Evolutionary conservation across 148 eudicot genomes (phyloP).

Genomic region (Spergularia marina): DNA sequence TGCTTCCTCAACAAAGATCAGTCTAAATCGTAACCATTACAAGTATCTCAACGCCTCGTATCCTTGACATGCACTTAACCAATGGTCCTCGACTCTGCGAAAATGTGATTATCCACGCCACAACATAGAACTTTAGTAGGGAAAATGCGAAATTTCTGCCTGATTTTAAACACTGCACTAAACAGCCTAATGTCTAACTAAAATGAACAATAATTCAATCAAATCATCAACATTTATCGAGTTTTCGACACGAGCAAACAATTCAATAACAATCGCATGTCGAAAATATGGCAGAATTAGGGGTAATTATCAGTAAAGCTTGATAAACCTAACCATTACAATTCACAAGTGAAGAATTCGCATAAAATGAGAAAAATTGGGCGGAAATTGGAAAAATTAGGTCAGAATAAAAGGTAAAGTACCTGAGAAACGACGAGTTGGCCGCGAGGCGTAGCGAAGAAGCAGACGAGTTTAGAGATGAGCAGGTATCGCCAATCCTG

Average conservation of each 20-base stretch:
- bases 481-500: conserved; percentile 46
- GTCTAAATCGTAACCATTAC: too few species aligned
- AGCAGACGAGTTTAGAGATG: conserved; percentile 49
- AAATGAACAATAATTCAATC: neutral
- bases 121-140: too few species aligned
- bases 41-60: neutral
- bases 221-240: neutral
- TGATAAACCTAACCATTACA: neutral
- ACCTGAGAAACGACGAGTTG: conserved; percentile 60
- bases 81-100: neutral
- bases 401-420: neutral
- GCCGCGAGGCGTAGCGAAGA: conserved; percentile 64
- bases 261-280: neutral
- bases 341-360: neutral
- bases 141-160: too few species aligned
- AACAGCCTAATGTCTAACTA: too few species aligned
- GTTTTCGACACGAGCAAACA: neutral
- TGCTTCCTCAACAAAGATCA: neutral
- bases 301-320: neutral
- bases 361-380: too few species aligned
- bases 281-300: neutral
- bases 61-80: neutral
- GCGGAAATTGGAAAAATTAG: neutral
- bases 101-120: neutral
- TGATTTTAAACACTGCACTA: too few species aligned